Base-by-base conservation (phyloP, 2,329 filamentous ascomycete species). In the Hypoxylon sp. region DNA sequence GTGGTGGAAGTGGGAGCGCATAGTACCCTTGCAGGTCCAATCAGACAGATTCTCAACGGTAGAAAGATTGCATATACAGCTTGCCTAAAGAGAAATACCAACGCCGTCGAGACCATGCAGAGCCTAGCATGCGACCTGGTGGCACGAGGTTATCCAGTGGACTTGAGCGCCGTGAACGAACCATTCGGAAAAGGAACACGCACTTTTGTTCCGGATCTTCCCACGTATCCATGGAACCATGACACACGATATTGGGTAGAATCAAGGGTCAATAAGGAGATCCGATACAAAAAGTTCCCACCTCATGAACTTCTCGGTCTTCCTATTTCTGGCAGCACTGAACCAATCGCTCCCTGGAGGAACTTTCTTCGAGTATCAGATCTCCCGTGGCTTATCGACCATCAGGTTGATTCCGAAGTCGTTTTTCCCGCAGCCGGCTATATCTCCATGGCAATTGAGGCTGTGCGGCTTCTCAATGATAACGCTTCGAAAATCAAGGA, bases 311-410 rank as follows among this genome's bases (percentile, higher is more conserved):
- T 75, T 0, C 53, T 74, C 4, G 73, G 73, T 0, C 43, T 51
- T 0, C 51, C 51, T 0, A 49, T 60, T 0, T 30, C 53, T 0
- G 64, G 59, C 0, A 45, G 42, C 3, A 60, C 51, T 27, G 40
- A 52, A 2, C 15, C 17, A 5, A 40, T 46, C 2, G 63, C 67
- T 0, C 41, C 48, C 0, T 71, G 66, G 65, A 46, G 65, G 2
- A 59, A 68, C n/a, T 42, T 66, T 8, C 16, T 69, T n/a, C 60
- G 61, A 8, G 30, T 62, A 4, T 45, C 42, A 3, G 64, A 69
- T 23, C n/a, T 69, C 1, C 67, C 69, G 1, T 80, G 79, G 56
- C 68, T 77, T 1, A 65, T 71, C 25, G 76, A 79, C 50, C 78
- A 80, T 59, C 54, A 65, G 25, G 73, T 79, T 57, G 70, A 77